Evolutionary conservation across 23 red algal species (phyloP), one percentile per base, ranked within the genome.

Genomic region (Pyropia haitanensis): DNA sequence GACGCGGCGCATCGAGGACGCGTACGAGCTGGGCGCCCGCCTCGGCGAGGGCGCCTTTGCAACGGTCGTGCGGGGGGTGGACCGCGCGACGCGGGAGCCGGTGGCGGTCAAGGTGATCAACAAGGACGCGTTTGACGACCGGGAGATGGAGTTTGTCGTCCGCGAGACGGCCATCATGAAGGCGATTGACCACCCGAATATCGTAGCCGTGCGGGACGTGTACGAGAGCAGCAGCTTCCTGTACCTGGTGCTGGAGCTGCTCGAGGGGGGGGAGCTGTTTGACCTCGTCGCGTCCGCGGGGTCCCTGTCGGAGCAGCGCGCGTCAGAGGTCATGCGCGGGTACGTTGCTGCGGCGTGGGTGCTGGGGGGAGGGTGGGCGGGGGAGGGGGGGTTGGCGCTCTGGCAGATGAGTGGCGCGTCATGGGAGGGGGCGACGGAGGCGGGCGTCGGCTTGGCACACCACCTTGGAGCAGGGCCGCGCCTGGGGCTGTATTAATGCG

Each of bases 21-120:
- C 76, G 58, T 96, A 96, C 77, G 79, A 65, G 16, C 64, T 96
- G 50, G 92, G 86, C 53, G 34, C 75, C 49, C 28, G 80, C 64
- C 24, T 96, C 19, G 92, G 92, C 23, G 83, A 90, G 25, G 92
- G 92, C 33, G 83, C 92, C 16, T 96, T 96, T 73, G 92, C 79
- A 4, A 65, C 77, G 27, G 92, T 96, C 33, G 49, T 63, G 15
- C 46, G 78, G 49, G 88, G 64, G 32, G 71, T 53, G 29, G 64
- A 94, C 64, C 67, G 61, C 58, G 49, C 71, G 17, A 72, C 66
- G 8, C 58, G 61, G 5, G 88, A 94, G 21, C 59, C 76, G 54
- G 58, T 79, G 14, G 88, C 88, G 18, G 70, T 94, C 29, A 94
- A 94, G 46, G 61, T 85, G 24, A 85, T 94, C 25, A 79, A 79